These are phyloP conservation scores for Populus hybrid DNA, from an alignment of 441 rosid species.

Conservation along the genomic window DNA sequence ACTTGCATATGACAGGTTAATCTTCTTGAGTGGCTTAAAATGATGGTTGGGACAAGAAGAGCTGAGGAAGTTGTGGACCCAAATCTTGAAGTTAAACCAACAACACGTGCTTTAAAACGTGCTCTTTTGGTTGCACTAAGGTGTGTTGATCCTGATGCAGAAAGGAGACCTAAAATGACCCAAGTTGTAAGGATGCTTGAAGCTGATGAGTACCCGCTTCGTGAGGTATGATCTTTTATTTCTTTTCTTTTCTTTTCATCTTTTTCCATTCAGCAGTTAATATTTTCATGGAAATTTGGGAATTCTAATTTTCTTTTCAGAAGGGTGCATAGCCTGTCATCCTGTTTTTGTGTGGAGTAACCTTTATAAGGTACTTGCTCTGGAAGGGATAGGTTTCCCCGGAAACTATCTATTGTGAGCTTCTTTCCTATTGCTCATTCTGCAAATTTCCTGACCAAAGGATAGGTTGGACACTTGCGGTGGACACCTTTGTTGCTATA, in stretches of 20 bases:
- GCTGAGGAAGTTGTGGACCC: conserved; percentile 91
- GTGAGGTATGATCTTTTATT: conserved; percentile 47
- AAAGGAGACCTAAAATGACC: conserved; percentile 89
- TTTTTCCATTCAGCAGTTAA: not conserved
- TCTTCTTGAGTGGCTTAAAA: conserved; percentile 94
- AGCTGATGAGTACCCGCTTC: conserved; percentile 73
- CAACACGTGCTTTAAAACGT: too few relatives aligned
- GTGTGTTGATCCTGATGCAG: conserved; percentile 87
- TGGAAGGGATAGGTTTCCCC: not conserved
- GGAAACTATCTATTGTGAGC: not conserved
- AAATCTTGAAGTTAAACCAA: conserved; percentile 62
- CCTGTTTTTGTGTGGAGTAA: not conserved
- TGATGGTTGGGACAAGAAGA: conserved; percentile 91
- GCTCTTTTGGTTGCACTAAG: conserved; percentile 13
- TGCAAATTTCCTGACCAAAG: not conserved
- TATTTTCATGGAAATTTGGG: not conserved
- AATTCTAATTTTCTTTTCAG: not conserved
- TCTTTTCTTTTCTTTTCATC: not conserved
- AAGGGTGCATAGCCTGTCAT: not conserved
- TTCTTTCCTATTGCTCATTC: not conserved
- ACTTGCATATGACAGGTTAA: conserved; percentile 52
- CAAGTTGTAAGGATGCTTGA: conserved; percentile 90
- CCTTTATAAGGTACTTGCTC: not conserved
- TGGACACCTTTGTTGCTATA: not conserved
- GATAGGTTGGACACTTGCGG: not conserved